Percentiles rank a stretch among this genome's conserved stretches.
Conservation (phyloP, 805 yeast species). For the Wickerhamomyces tratensis region DNA sequence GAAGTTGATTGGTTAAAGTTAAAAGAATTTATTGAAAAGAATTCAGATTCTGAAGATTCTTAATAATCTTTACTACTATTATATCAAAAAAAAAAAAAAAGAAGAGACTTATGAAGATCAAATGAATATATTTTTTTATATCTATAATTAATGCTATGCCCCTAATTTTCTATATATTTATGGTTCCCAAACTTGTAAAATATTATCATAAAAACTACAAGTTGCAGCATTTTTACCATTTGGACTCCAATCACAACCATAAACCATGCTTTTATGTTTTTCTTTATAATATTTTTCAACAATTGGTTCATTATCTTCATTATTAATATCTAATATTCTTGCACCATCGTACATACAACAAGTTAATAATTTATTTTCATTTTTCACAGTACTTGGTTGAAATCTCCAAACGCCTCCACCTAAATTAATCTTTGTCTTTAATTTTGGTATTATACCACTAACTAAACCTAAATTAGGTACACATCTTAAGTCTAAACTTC, state of each 20-base stretch:
- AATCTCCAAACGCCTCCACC: slow-evolving; percentile 97
- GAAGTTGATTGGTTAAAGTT: slow-evolving; percentile 34
- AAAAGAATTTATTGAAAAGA: slow-evolving; percentile 32
- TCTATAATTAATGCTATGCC: background rate
- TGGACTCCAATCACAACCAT: slow-evolving; percentile 84
- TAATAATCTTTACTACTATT: background rate
- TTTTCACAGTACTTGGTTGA: slow-evolving; percentile 42
- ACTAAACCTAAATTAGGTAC: slow-evolving; percentile 28
- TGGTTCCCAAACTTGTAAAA: slow-evolving; percentile 64
- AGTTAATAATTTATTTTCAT: slow-evolving; percentile 44
- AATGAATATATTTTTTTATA: background rate
- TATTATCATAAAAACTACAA: slow-evolving; percentile 86
- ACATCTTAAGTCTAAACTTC: slow-evolving; percentile 60
- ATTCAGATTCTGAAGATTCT: slow-evolving; percentile 23
- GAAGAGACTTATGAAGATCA: background rate
- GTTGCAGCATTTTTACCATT: slow-evolving; percentile 49
- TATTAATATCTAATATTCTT: slow-evolving; percentile 36
- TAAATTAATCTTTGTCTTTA: slow-evolving; percentile 35
- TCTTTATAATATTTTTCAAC: slow-evolving; percentile 41
- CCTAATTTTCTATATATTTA: background rate
- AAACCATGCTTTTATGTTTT: slow-evolving; percentile 87
- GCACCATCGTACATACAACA: slow-evolving; percentile 98
- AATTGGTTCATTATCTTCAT: slow-evolving; percentile 15
- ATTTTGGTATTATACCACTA: slow-evolving; percentile 44
- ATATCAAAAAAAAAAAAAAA: too few species aligned